Evolutionary conservation across 306 rosid species (phyloP), one percentile per base, ranked within the genome.

Genomic region (Cicer arietinum): DNA sequence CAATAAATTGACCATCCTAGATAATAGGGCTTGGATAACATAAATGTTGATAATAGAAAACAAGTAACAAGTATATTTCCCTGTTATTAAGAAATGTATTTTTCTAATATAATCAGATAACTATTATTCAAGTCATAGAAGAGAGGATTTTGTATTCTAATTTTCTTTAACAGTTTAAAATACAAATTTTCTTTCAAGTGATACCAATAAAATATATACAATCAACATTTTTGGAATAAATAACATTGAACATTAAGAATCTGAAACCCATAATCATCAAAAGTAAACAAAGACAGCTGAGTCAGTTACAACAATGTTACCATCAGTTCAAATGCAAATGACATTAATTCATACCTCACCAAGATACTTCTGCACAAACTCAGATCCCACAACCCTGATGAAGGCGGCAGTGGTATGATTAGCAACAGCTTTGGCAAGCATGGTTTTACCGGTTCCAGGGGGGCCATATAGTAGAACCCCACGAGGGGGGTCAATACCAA

Each of bases 391-490:
- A 80, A 95, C 99, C 88, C 99, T 88, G 51, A 95, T 95, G 84
- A 95, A 95, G 81, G 99, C 99, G 0, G 99, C 99, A 48, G 99
- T 95, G n/a, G 99, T 95, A 77, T 85, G 91, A 83, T 95, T 88
- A 54, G 99, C 99, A 86, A 95, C 99, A 79, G 99, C 99, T 89
- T 95, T 95, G 22, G 99, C 99, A 43, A 95, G 90, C 99, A 95
- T 95, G 41, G 99, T 95, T 84, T 95, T 95, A 50, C 99, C 99
- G 6, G 98, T 95, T 41, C 99, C 99, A 59, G 99, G 99, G 30
- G 99, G 99, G 0, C 99, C 99, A 80, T 95, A 95, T 57, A 95
- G 96, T 84, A 95, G 81, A 50, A 95, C 99, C 73, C 99, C 99
- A n/a, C 99, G 98, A 51, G 99, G 99, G 46, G 99, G 99, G 46